Evolutionary conservation across 164 flowering plant genomes (phyloP).

Genomic region (Piper betle): DNA sequence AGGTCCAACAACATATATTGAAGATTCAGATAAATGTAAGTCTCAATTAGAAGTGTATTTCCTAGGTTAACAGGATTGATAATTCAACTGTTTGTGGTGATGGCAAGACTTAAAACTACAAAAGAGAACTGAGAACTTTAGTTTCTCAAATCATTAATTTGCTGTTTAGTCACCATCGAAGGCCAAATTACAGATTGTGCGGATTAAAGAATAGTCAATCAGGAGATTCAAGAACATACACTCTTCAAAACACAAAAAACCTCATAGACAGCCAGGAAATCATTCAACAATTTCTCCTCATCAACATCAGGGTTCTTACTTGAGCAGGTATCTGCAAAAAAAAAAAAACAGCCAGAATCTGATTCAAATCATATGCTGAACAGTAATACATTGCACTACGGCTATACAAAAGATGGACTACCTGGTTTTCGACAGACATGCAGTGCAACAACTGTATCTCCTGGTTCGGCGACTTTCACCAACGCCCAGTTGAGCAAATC

Average conservation of each 20-base stretch:
- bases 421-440: constrained; percentile 29
- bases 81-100: too few relatives aligned
- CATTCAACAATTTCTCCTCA: constrained; percentile 24
- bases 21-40: background rate
- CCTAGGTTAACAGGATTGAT: too few relatives aligned
- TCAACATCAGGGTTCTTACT: constrained; percentile 12
- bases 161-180: too few relatives aligned
- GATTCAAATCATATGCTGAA: background rate
- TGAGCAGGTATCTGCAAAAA: constrained; percentile 23
- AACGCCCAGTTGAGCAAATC: constrained; percentile 63
- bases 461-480: constrained; percentile 70
- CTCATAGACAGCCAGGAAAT: constrained; percentile 45
- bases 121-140: too few relatives aligned
- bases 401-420: too few relatives aligned
- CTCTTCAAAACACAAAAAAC: constrained; percentile 52
- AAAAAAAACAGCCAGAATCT: background rate
- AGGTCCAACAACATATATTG: constrained; percentile 5
- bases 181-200: too few relatives aligned
- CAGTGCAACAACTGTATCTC: constrained; percentile 54
- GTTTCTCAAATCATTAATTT: too few relatives aligned
- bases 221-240: constrained; percentile 23
- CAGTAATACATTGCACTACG: background rate
- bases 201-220: too few relatives aligned
- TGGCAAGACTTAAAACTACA: too few relatives aligned
- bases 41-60: too few relatives aligned